Evolutionary conservation across 768 basidiomycete species (phyloP).

Genomic region (Phanerochaete carnosa): DNA sequence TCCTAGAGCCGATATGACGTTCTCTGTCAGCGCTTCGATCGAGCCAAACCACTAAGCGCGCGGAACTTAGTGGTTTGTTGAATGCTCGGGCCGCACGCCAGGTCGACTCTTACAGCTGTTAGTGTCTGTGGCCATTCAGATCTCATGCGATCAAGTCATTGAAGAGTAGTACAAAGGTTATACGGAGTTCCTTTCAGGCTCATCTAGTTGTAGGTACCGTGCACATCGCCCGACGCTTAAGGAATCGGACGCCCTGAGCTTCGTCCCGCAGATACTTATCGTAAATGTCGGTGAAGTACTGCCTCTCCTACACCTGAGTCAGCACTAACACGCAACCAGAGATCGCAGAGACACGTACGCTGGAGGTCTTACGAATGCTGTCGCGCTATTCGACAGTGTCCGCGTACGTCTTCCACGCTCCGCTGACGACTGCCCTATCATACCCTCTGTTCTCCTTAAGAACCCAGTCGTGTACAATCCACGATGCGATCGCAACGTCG

Average conservation of each 20-base stretch:
- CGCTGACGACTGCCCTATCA: conserved; percentile 38
- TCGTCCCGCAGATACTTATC: conserved; percentile 55
- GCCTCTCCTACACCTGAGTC: conserved; percentile 26
- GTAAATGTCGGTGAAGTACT: conserved; percentile 47
- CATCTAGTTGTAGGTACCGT: no score
- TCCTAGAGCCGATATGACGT: no score
- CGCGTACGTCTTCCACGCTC: conserved; percentile 44
- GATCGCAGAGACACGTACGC: conserved; percentile 17
- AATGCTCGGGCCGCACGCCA: no score
- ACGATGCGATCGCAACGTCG: conserved; percentile 56
- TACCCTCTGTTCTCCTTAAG: conserved; percentile 48
- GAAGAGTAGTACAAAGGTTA: no score
- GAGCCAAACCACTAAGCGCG: no score
- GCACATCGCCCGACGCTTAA: no score
- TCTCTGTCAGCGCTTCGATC: no score
- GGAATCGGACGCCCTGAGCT: conserved; percentile 20
- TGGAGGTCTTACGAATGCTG: conserved; percentile 44
- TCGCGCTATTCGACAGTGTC: conserved; percentile 38
- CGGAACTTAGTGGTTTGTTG: no score
- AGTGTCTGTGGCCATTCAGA: no score
- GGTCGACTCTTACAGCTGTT: no score
- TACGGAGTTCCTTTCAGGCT: no score
- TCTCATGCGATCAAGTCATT: no score
- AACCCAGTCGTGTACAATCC: conserved; percentile 48
- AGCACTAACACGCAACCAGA: not conserved